Evolutionary conservation across 371 early-diverging fungal species (phyloP).

Genomic region (Synchytrium microbalum): DNA sequence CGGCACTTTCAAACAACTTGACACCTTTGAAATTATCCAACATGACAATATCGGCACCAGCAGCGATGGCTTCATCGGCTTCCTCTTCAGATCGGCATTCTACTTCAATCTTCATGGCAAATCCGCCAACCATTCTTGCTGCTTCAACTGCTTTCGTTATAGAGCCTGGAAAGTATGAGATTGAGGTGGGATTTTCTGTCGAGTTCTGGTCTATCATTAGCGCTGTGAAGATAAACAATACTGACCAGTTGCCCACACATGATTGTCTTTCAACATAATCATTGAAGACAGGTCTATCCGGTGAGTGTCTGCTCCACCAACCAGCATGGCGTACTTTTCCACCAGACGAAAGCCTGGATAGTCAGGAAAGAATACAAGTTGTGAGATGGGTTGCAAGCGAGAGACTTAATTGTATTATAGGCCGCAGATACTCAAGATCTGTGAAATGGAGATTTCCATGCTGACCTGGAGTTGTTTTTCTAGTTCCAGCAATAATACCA

Average conservation of each 20-base stretch:
- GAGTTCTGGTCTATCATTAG: neutral
- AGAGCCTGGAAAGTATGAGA: constrained; percentile 54
- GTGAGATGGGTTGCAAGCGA: constrained; percentile 3
- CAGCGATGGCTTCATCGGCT: constrained; percentile 92
- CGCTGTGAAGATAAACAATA: neutral
- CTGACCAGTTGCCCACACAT: constrained; percentile 85
- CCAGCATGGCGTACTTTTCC: constrained; percentile 95
- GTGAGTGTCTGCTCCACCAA: constrained; percentile 94
- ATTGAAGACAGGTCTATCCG: constrained; percentile 93
- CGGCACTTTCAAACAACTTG: constrained; percentile 49
- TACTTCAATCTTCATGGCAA: constrained; percentile 93
- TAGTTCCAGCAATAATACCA: constrained; percentile 90
- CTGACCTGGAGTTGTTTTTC: constrained; percentile 95
- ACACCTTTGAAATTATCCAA: constrained; percentile 54
- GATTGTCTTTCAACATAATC: constrained; percentile 99
- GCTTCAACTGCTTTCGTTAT: constrained; percentile 80
- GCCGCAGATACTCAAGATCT: too few relatives aligned
- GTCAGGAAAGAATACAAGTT: neutral
- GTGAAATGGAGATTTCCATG: neutral
- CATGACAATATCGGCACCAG: constrained; percentile 97
- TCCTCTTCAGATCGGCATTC: constrained; percentile 88
- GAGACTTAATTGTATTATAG: neutral
- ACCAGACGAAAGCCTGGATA: constrained; percentile 81
- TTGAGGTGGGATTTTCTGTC: too few relatives aligned
- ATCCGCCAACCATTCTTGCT: constrained; percentile 79